Evolutionary conservation across 2,329 filamentous ascomycete species (phyloP), one percentile per base, ranked within the genome.

Genomic region (Xylariaceae sp.): DNA sequence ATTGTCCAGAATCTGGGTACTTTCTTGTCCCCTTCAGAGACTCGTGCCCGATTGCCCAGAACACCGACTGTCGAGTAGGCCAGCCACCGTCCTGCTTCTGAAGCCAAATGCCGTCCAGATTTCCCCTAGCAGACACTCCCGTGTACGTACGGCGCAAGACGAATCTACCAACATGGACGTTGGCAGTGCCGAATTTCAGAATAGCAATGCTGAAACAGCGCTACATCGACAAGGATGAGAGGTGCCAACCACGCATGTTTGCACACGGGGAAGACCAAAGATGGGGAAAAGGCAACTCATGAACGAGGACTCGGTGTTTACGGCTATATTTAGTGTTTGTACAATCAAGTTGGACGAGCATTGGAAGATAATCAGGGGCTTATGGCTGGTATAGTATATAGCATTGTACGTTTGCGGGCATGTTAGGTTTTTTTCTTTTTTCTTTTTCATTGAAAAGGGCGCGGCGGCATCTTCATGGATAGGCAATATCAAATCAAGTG

Each of bases 381-480:
- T 54, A 42, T 12, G 52, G 55, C 40, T 55, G 57, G 58, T 58
- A 60, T 59, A 59, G 48, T 55, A 61, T 49, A 55, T 48, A 51
- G 54, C 54, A 57, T 59, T 56, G 50, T 53, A 55, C 54, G 58
- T 55, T 55, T 54, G 50, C 35, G 44, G 49, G 52, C 48, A 51
- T 52, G 51, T 59, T 47, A 48, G 58, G n/a, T n/a, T n/a, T n/a
- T n/a, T n/a, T n/a, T n/a, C n/a, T n/a, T n/a, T n/a, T n/a, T n/a
- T n/a, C n/a, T 55, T 54, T 58, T 55, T 53, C 12, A 29, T 29
- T 49, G 38, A 45, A 40, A 19, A 55, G 47, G 46, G 47, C 51
- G 49, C 48, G 43, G 43, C n/a, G 46, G 40, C 44, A 53, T 53
- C 52, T 55, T 55, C 51, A 54, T 53, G 51, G 56, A 54, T 55